Evolutionary conservation across 306 rosid genomes (phyloP).

Genomic region (Rosa multiflora): DNA sequence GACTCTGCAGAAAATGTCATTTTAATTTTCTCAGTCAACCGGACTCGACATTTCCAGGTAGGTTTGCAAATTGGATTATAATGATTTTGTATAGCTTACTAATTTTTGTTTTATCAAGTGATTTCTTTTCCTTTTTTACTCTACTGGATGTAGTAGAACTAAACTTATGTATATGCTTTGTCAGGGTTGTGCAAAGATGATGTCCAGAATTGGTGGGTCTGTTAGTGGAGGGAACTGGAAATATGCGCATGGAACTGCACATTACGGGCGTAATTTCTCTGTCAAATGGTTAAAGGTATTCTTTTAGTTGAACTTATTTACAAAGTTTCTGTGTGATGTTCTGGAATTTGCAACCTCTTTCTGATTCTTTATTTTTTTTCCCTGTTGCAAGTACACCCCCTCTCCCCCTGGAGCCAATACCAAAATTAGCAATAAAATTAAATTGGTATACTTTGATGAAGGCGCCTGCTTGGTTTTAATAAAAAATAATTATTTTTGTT

Average conservation of each 20-base stretch:
- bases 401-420: neutral
- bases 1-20: slow-evolving; percentile 94
- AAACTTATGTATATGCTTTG: slow-evolving; percentile 27
- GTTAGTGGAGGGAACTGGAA: slow-evolving; percentile 99
- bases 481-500: neutral
- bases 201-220: slow-evolving; percentile 96
- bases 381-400: neutral
- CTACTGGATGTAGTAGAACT: slow-evolving; percentile 9
- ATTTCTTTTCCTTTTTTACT: slow-evolving; percentile 14
- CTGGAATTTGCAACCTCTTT: neutral
- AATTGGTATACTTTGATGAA: neutral
- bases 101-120: neutral
- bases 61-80: slow-evolving; percentile 3
- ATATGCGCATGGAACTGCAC: slow-evolving; percentile 99
- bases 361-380: neutral
- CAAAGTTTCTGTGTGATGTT: neutral
- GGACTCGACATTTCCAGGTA: slow-evolving; percentile 99
- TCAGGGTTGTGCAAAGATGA: slow-evolving; percentile 99
- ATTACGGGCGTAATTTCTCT: slow-evolving; percentile 92
- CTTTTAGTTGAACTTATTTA: slow-evolving; percentile 1
- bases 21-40: slow-evolving; percentile 94
- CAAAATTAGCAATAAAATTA: neutral
- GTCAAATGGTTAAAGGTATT: slow-evolving; percentile 95
- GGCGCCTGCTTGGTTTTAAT: neutral
- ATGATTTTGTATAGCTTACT: neutral